phyloP scores from a whole-genome alignment of 495 filamentous ascomycete species.

The Aspergillus cavernicola region DNA sequence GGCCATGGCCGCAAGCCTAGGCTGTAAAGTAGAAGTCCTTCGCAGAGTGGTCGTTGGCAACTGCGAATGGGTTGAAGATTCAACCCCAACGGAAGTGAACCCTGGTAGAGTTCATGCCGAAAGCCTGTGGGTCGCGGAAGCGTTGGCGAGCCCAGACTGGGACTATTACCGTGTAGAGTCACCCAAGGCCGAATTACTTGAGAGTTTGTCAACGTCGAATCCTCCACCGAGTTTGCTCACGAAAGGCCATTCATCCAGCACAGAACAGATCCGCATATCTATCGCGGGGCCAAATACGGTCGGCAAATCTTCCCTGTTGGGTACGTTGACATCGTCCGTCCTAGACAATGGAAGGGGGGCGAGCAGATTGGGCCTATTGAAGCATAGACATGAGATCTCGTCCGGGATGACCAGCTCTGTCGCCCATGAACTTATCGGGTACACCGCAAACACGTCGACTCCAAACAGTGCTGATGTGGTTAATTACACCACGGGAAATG shows the following conservation, averaged over 20 bases:
- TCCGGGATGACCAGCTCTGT: conserved; percentile 92
- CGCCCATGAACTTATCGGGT: conserved; percentile 88
- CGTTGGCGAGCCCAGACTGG: conserved; percentile 64
- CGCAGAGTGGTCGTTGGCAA: conserved; percentile 82
- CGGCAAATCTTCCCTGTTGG: conserved; percentile 88
- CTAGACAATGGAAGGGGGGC: conserved; percentile 91
- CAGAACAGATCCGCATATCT: conserved; percentile 84
- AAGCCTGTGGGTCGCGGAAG: conserved; percentile 86
- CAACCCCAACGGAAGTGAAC: conserved; percentile 19
- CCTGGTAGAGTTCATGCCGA: conserved; percentile 36
- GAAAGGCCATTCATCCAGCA: conserved; percentile 35
- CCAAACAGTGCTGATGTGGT: conserved; percentile 54
- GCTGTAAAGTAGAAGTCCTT: conserved; percentile 80
- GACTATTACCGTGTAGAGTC: conserved; percentile 31
- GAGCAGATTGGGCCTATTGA: conserved; percentile 79
- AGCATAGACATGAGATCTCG: conserved; percentile 89
- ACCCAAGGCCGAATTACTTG: not conserved
- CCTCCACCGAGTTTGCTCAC: not conserved
- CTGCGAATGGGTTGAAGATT: conserved; percentile 68
- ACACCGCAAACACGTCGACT: conserved; percentile 37
- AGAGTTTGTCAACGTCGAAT: not conserved
- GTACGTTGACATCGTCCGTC: conserved; percentile 79
- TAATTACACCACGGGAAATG: conserved; percentile 82
- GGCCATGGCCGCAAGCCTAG: conserved; percentile 87
- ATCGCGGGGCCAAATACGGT: conserved; percentile 88